Conservation (phyloP, 1,284 basidiomycete species). For the Cutaneotrichosporon arboriforme region DNA sequence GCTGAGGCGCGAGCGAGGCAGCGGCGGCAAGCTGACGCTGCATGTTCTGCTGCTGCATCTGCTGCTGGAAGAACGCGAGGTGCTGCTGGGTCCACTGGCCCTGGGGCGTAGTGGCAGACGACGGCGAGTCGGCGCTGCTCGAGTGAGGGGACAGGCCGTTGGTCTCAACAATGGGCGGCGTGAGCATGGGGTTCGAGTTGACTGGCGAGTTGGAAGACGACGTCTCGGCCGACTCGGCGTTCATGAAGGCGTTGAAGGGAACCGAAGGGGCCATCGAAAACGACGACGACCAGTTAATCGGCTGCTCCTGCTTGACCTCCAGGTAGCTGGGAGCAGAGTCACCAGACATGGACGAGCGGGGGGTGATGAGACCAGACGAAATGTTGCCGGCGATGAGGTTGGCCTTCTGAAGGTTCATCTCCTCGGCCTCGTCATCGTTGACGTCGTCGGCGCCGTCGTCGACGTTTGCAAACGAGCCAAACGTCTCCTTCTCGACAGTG, state of each 20-base stretch:
- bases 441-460: constrained; percentile 31
- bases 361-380: constrained; percentile 26
- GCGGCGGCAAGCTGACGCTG: constrained; percentile 9
- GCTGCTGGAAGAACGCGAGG: constrained; percentile 28
- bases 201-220: constrained; percentile 22
- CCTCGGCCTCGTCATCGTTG: constrained; percentile 33
- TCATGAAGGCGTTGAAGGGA: constrained; percentile 28
- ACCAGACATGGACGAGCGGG: constrained; percentile 31
- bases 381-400: constrained; percentile 17
- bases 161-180: constrained; percentile 24
- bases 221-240: constrained; percentile 22
- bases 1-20: constrained; percentile 3
- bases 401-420: constrained; percentile 25
- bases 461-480: constrained; percentile 43
- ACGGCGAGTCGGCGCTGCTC: constrained; percentile 6
- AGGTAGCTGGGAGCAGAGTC: background rate
- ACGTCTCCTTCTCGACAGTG: constrained; percentile 46
- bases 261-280: constrained; percentile 11
- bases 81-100: constrained; percentile 25
- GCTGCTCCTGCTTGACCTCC: background rate
- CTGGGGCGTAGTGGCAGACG: constrained; percentile 3
- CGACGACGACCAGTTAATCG: constrained; percentile 4
- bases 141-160: constrained; percentile 34
- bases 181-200: constrained; percentile 24
- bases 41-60: constrained; percentile 21